Conservation (phyloP, 2,329 filamentous ascomycete species). For the Teratosphaeria viscida region DNA sequence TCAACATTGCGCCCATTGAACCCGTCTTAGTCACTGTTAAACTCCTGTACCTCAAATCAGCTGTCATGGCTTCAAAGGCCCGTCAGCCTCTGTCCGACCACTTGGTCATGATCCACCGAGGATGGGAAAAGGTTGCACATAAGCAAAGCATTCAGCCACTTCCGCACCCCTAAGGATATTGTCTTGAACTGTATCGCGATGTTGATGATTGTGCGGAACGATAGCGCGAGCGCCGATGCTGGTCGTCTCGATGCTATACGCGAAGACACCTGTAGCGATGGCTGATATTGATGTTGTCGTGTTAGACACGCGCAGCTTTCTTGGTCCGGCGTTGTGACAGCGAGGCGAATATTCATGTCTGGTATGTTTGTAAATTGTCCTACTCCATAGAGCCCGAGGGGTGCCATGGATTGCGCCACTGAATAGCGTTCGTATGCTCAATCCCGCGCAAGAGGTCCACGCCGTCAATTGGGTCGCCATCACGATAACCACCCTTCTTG, state of each 20-base stretch:
- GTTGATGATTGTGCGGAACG: not conserved
- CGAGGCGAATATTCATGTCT: not conserved
- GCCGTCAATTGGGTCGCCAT: slow-evolving; percentile 8
- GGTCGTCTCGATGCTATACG: not conserved
- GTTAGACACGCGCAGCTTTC: not conserved
- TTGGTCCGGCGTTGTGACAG: not conserved
- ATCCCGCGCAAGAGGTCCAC: slow-evolving; percentile 8
- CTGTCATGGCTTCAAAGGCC: not conserved
- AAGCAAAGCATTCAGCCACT: not conserved
- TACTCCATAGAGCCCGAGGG: not conserved
- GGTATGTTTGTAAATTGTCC: not conserved
- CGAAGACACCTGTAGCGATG: not conserved
- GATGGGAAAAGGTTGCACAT: not conserved
- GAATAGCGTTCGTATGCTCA: slow-evolving; percentile 8
- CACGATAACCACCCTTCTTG: slow-evolving; percentile 8
- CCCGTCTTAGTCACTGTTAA: not conserved
- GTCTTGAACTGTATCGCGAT: not conserved
- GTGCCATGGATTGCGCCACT: slow-evolving; percentile 6
- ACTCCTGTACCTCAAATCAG: not conserved
- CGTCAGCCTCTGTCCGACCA: not conserved
- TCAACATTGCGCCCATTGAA: not conserved
- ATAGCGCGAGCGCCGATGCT: not conserved
- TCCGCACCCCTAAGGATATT: not conserved
- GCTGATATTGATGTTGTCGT: not conserved
- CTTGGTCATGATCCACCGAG: not conserved